Base-by-base conservation (phyloP, 441 rosid species). In the Gossypium lobatum region DNA sequence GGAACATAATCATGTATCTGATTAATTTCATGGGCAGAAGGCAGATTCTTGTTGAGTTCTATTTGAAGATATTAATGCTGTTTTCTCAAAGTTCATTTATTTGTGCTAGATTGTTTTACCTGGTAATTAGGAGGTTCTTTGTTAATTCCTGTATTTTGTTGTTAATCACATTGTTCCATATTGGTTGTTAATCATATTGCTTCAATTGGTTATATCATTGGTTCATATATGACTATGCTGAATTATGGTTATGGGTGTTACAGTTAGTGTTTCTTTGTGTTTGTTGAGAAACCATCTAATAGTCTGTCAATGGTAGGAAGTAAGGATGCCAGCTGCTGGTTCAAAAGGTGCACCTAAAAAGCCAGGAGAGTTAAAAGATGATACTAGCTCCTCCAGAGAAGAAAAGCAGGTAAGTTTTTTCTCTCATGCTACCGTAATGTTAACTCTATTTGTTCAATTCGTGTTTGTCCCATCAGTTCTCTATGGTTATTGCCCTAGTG, bases 261-360 rank as follows among this genome's bases (percentile, higher is more conserved):
- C 16, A 10, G 28, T 21, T 17, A 68, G 52, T 26, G n/a, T 1
- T 57, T 68, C 48, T 61, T 42, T 16, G 64, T 39, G 64, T 37
- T 28, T 2, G 11, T 42, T 46, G 25, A 50, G 62, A 74, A 50
- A 45, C 67, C 72, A 4, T 76, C 78, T 82, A 73, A 86, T 64
- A 34, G 39, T 11, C 31, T 66, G 52, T 73, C 77, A 64, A 80
- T 85, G 77, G 59, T 84, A 93, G 98, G 99, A 95, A 89, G 98
- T 92, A 80, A 84, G 99, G 86, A 90, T 95, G 95, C 99, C 98
- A 45, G 97, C 99, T 74, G 97, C 99, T 76, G 97, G 98, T 74
- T 80, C 93, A 53, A 95, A 92, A 81, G 98, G 93, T 23, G 85
- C 80, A 14, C 84, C 87, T 34, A 93, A 93, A 83, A 91, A 78